A percentile compares a stretch with the other conserved stretches of the same genome.
Evolutionary conservation across 163 green algal genomes (phyloP).

Genomic region (Scenedesmus sp.): DNA sequence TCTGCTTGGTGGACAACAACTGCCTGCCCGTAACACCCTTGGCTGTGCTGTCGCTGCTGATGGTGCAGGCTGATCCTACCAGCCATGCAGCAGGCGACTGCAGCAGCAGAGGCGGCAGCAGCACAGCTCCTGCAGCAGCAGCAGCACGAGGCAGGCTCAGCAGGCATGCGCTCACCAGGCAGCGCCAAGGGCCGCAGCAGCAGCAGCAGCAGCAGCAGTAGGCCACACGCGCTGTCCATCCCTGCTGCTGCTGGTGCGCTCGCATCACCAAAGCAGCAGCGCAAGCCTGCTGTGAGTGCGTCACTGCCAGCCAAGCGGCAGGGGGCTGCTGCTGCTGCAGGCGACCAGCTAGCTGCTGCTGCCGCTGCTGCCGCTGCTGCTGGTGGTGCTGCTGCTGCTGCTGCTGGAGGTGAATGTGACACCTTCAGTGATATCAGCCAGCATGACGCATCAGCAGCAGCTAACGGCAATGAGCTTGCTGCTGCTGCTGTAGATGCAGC

Average conservation of each 20-base stretch:
- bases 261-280: constrained; percentile 4
- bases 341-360: not conserved
- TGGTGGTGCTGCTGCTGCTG: not conserved
- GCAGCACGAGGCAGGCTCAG: not conserved
- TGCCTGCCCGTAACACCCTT: not conserved
- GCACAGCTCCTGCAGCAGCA: constrained; percentile 20
- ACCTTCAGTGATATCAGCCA: not conserved
- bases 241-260: not conserved
- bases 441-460: not conserved
- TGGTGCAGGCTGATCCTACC: constrained; percentile 14
- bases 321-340: not conserved
- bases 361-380: constrained; percentile 11
- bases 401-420: not conserved
- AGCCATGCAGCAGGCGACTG: not conserved
- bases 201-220: constrained; percentile 29
- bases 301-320: not conserved
- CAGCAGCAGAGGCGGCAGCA: constrained; percentile 36
- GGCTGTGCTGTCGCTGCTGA: not conserved
- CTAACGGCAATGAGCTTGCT: not conserved
- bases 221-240: not conserved
- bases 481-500: not conserved
- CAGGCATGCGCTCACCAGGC: not conserved
- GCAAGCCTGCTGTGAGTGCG: not conserved
- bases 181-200: not conserved
- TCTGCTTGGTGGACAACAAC: not conserved